These are phyloP conservation scores for Flaveria bidentis DNA, from an alignment of 129 eudicot genomes.

Conservation along the genomic window DNA sequence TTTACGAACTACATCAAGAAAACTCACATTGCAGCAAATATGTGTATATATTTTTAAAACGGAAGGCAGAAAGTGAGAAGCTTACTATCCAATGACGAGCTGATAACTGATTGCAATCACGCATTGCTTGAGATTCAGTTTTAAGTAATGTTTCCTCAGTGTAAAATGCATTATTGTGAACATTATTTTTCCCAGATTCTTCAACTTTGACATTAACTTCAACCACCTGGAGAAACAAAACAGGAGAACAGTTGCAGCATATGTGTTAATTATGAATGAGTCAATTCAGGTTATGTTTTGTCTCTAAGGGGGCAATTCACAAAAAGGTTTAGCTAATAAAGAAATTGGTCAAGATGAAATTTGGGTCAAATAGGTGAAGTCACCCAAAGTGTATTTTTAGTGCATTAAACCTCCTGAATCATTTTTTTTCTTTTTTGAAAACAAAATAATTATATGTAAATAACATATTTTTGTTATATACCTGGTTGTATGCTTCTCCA, in stretches of 20 bases:
- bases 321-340: background rate
- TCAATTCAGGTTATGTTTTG: background rate
- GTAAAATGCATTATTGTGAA: conserved; percentile 87
- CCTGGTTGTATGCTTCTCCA: conserved; percentile 86
- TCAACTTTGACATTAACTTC: conserved; percentile 87
- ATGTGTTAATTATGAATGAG: conserved; percentile 9
- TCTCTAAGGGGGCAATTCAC: background rate
- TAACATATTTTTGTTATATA: conserved; percentile 17
- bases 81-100: conserved; percentile 98
- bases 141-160: conserved; percentile 82
- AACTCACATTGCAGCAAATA: background rate
- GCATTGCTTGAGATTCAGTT: conserved; percentile 85
- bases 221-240: conserved; percentile 58
- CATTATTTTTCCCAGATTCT: conserved; percentile 79
- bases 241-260: conserved; percentile 10
- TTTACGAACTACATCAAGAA: background rate
- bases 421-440: background rate
- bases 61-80: conserved; percentile 16
- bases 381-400: background rate
- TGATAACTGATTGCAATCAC: conserved; percentile 80
- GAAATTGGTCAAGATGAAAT: background rate
- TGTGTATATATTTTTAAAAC: background rate
- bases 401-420: background rate
- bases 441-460: background rate
- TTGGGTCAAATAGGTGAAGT: background rate